Base-by-base conservation (phyloP, 495 filamentous ascomycete species). In the Parathielavia appendiculata region DNA sequence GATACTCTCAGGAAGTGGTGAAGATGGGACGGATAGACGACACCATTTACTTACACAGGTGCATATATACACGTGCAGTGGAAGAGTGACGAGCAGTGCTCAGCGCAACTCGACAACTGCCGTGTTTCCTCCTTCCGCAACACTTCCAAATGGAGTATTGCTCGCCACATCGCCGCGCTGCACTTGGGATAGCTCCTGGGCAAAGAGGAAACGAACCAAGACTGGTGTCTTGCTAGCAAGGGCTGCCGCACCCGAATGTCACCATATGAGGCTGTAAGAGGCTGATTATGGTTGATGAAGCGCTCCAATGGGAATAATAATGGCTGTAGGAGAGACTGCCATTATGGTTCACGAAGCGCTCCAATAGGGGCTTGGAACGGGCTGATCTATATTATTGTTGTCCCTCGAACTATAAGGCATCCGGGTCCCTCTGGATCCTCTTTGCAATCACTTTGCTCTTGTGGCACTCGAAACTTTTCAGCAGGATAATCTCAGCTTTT, bases 111-210 rank as follows among this genome's bases (percentile, higher is more conserved):
- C n/a, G n/a, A n/a, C n/a, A n/a, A n/a, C n/a, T n/a, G 38, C 9
- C 44, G 17, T 19, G 16, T 16, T 19, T 13, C 17, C 47, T 36
- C 34, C 44, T 19, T 8, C 35, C 34, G 34, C 34, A 36, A 35
- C 39, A 51, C 22, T 58, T 58, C 56, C 56, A 14, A 51, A 58
- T 51, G 47, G 47, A 36, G 56, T 10, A 9, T 45, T 51, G 40
- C 19, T 26, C 12, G 35, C 39, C 22, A 35, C 17, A 38, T 35
- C 47, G 47, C 56, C 47, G 46, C 0, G 26, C 34, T 58, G 39
- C 35, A 40, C 35, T 36, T n/a, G 43, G 56, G 7, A 51, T 35
- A 14, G 23, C 17, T 38, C 30, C 0, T n/a, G 39, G 39, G 8
- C 35, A 48, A 50, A 5, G 32, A 20, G 14, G 44, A 49, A 22